Evolutionary conservation across 306 rosid species (phyloP).

Genomic region (Glycine soja): DNA sequence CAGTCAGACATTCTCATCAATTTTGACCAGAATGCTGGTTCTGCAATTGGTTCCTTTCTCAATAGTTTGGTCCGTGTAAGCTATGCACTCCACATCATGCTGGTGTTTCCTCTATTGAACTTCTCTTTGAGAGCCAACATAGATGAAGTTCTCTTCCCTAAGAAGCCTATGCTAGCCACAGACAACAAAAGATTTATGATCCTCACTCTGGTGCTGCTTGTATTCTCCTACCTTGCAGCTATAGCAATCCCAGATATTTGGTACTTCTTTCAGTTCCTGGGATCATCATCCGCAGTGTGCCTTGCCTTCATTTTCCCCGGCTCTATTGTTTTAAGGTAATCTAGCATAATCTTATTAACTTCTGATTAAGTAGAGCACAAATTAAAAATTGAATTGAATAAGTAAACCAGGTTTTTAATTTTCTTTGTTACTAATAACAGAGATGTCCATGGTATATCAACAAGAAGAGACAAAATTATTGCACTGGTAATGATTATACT

Average conservation of each 20-base stretch:
- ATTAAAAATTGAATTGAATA: not conserved
- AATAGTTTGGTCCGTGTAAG: constrained; percentile 76
- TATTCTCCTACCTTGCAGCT: constrained; percentile 76
- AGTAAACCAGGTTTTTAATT: not conserved
- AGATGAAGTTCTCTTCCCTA: constrained; percentile 81
- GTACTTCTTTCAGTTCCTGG: constrained; percentile 89
- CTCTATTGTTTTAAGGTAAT: constrained; percentile 77
- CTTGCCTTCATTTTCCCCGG: constrained; percentile 94
- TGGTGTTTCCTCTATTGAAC: constrained; percentile 87
- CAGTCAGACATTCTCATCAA: constrained; percentile 82
- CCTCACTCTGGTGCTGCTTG: constrained; percentile 62
- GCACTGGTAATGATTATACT: constrained; percentile 72
- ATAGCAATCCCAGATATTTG: constrained; percentile 89
- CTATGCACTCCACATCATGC: constrained; percentile 88
- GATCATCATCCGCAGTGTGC: constrained; percentile 82
- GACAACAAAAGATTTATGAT: constrained; percentile 78
- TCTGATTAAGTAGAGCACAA: not conserved
- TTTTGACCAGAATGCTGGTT: constrained; percentile 68
- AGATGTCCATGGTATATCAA: constrained; percentile 80
- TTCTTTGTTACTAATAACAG: constrained; percentile 52
- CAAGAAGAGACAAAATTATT: constrained; percentile 66
- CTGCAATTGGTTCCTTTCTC: constrained; percentile 66
- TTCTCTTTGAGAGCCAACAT: constrained; percentile 83
- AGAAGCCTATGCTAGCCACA: constrained; percentile 57
- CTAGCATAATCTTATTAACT: constrained; percentile 16